Evolutionary conservation across 257 asterid species (phyloP), one percentile per base, ranked within the genome.

Genomic region (Gentiana straminea): DNA sequence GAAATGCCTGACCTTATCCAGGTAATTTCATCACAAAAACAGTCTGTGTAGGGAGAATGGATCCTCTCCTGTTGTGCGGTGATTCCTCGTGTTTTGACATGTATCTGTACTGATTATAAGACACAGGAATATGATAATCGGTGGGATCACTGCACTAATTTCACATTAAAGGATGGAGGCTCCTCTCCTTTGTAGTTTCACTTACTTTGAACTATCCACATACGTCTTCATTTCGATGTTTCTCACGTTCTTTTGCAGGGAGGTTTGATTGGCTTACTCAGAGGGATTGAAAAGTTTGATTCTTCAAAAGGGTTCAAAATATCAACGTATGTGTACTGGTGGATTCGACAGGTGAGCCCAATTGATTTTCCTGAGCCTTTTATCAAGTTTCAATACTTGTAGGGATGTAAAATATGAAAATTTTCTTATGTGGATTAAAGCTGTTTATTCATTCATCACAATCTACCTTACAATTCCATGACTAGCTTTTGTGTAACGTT

Each of bases 301-400:
- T 78, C 95, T 53, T 81, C 95, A 5, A 91, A 85, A 80, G 98
- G 98, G 49, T 91, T 83, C 71, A 91, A 81, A 85, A 84, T 91
- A 64, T 91, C 98, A 12, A 91, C 98, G 47, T 91, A 91, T 59
- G 98, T 91, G 55, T 91, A 87, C 64, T 91, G 98, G 98, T 91
- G 97, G 97, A 91, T 91, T 63, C 86, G 97, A 45, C 97, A 84
- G 96, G 96, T 90, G 64, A 41, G 46, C 8, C 46, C 46, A 7
- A 41, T 41, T 41, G 46, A 41, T 5, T 24, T 51, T 52, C n/a
- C 32, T 8, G n/a, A 6, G 32, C 7, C 24, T 24, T 24, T 24
- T 24, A 24, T 24, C 24, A 24, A 24, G 24, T 24, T 24, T 24
- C 24, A 24, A 8, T 24, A 33, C 7, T 24, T 32, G 38, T 8